Base-by-base conservation (phyloP, 2,329 filamentous ascomycete genomes). In the Fusarium praegraminearum region DNA sequence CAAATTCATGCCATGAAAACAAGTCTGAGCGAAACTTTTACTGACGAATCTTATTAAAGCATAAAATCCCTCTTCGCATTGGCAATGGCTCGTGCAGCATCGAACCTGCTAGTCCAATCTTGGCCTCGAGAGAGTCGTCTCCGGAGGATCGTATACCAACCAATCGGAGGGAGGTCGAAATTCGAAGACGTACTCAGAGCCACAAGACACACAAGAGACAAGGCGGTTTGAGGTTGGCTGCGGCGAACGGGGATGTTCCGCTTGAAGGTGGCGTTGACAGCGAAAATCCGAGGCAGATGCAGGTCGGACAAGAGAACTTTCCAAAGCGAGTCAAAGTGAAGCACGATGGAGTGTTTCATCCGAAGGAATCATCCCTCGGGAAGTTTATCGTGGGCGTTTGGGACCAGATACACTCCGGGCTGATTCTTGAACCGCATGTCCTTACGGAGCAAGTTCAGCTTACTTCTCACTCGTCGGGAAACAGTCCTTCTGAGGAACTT, bases 401-500 rank as follows among this genome's bases (percentile, higher is more conserved):
- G 53, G 53, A 56, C 10, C 53, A 56, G 11, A 56, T 56, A 22
- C 53, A 56, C 16, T 56, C 53, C 1, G 43, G 53, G 2, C 15
- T 56, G 11, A 26, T 24, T 16, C 16, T 56, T 8, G 52, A 49
- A 28, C 52, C 52, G 1, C 41, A 49, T 49, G 43, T 49, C 3
- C 52, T 55, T 4, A 49, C 41, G 1, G 52, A 56, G 11, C 32
- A 50, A 10, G n/a, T 38, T 4, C 24, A 56, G 7, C 43, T 50
- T 10, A 35, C 33, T n/a, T n/a, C 53, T 24, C 22, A 13, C 7
- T 30, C 32, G 15, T 4, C 30, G 6, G 4, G 24, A 4, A 18
- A 9, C 5, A 24, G 20, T 20, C 5, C 10, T 2, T 26, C 43
- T 20, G 13, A 1, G 0, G 7, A 13, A 4, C 3, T 13, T 15